phyloP scores from a whole-genome alignment of 2,329 filamentous ascomycete species.

The Fusarium sp. region DNA sequence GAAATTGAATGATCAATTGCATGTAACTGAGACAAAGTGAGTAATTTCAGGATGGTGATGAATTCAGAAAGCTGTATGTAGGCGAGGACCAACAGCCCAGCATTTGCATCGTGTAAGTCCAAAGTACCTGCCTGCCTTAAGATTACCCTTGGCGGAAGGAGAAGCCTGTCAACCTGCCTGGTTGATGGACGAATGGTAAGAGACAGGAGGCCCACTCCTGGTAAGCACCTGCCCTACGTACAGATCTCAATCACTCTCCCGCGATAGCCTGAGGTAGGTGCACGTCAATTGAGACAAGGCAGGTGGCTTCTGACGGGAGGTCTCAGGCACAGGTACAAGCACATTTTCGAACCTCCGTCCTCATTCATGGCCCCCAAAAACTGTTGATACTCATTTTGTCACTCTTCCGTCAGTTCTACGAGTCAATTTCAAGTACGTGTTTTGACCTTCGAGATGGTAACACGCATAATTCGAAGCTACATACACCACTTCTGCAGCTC shows the following conservation, averaged over 20 bases:
- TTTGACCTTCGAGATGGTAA: neutral
- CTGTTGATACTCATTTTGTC: neutral
- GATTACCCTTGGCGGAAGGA: slow-evolving; percentile 15
- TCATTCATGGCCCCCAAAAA: neutral
- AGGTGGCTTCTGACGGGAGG: slow-evolving; percentile 9
- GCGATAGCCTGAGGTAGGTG: slow-evolving; percentile 3
- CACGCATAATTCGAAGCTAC: neutral
- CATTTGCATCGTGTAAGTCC: slow-evolving; percentile 15
- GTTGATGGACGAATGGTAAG: slow-evolving; percentile 21
- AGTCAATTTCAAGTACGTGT: neutral
- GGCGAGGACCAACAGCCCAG: neutral
- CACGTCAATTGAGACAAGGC: neutral
- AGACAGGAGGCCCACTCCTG: slow-evolving; percentile 23
- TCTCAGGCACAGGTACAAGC: slow-evolving; percentile 6
- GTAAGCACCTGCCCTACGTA: slow-evolving; percentile 29
- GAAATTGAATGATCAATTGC: neutral
- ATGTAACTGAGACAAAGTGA: slow-evolving; percentile 5
- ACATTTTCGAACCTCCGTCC: neutral
- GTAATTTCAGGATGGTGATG: neutral
- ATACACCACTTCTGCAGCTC: slow-evolving; percentile 12
- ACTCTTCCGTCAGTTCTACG: neutral
- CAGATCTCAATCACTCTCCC: slow-evolving; percentile 26
- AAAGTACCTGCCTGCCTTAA: slow-evolving; percentile 1
- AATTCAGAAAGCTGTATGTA: neutral
- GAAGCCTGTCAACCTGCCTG: neutral